Base-by-base conservation (phyloP, 2,329 filamentous ascomycete genomes). In the Kalaharituber pfeilii region DNA sequence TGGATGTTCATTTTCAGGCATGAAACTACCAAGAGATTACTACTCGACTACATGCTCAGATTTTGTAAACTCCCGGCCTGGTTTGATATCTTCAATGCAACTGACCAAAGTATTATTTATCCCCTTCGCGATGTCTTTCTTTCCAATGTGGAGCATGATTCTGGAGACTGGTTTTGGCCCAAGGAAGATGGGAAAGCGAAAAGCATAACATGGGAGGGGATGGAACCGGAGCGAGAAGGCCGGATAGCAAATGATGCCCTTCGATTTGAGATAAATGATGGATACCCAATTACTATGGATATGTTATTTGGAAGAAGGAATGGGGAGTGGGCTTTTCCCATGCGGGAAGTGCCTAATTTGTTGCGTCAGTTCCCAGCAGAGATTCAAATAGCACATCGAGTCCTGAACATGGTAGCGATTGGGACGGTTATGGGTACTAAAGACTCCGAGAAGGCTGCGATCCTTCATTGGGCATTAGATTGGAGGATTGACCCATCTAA, bases 21-120 rank as follows among this genome's bases (percentile, higher is more conserved):
- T 15, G 52, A 55, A 1, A 28, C 20, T 20, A 53, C 56, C 9
- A 57, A 45, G 27, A 26, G 51, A 24, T 57, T 54, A 22, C 11
- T 63, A 49, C 53, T 59, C 11, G 77, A 88, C 62, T 79, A 80
- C 2, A 87, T 88, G 59, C 66, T 87, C 1, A 68, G 78, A 5
- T 88, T 86, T 64, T 80, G 75, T 61, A 74, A 73, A 30, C 69
- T 86, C 1, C 73, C 78, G 2, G 57, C 74, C 22, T 62, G 67
- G n/a, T 60, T 61, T 15, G 54, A 60, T 1, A 28, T 47, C 6
- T 63, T 63, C 30, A 50, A 59, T 22, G 55, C 53, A 57, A 67
- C 60, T 39, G 66, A 60, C 44, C 65, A 59, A 11, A 8, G 5
- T n/a, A 26, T 28, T 13, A 18, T 15, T n/a, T 20, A 50, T 15